Evolutionary conservation across 331 rosid genomes (phyloP), one percentile per base, ranked within the genome.

Genomic region (Acacia concinna): DNA sequence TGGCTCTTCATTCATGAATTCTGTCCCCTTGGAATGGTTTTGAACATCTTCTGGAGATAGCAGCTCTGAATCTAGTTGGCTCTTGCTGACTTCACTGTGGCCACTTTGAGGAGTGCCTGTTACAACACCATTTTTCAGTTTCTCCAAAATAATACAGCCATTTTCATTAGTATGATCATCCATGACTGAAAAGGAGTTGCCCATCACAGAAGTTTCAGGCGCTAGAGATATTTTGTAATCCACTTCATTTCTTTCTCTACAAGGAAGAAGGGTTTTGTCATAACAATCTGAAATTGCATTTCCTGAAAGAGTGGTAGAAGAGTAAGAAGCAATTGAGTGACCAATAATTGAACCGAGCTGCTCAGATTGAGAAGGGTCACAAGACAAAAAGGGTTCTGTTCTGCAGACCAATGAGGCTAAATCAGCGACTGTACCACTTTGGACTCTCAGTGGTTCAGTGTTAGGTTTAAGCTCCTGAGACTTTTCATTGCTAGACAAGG

Each of bases 371-470:
- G 84, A 87, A 81, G 74, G 84, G 78, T 73, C 79, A 65, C 77
- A 85, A 47, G 79, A 85, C 64, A 88, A 56, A 84, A 21, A 73
- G 76, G 88, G 84, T 63, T 72, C 85, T 49, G 81, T 43, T 81
- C 71, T 66, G 83, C 74, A 59, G 74, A 76, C 13, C 20, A 84
- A 63, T 71, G 92, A 80, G 66, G 83, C 80, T 80, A 84, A 82
- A 73, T 86, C 93, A 77, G 90, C 28, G 32, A 64, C 46, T 14
- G 93, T 84, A 80, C 80, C 83, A 79, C 93, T 88, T 73, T 41
- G 85, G 40, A 89, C 78, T 90, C 90, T 89, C 62, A 8, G 85
- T 65, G 90, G 88, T 83, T 82, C 94, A 32, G 67, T 78, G 73
- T 49, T 76, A 77, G 77, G 81, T 81, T 71, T 82, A 72, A 43